phyloP scores from a whole-genome alignment of 331 rosid species.

The Quercus phellos region DNA sequence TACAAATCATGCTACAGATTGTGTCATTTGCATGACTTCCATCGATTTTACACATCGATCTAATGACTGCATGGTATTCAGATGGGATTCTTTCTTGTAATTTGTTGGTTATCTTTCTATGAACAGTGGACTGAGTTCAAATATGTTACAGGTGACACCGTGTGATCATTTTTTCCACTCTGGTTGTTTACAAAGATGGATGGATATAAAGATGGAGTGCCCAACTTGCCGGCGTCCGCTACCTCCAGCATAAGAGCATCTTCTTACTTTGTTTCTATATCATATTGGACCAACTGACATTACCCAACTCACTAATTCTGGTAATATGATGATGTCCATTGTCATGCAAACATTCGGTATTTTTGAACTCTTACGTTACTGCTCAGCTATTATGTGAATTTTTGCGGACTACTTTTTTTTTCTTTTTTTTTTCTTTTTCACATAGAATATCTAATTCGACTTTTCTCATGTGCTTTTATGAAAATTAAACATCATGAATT shows the following conservation, averaged over 20 bases:
- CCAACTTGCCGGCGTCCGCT: constrained; percentile 91
- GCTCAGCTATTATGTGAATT: background rate
- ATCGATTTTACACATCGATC: constrained; percentile 57
- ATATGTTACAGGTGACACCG: constrained; percentile 71
- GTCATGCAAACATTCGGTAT: constrained; percentile 12
- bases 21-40: constrained; percentile 95
- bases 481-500: constrained; percentile 12
- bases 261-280: constrained; percentile 24
- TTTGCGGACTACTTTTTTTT: background rate
- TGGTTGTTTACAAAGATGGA: constrained; percentile 96
- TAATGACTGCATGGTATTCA: constrained; percentile 77
- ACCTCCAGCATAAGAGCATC: constrained; percentile 57
- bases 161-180: constrained; percentile 97
- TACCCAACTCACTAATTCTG: constrained; percentile 44
- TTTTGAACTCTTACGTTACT: background rate
- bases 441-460: constrained; percentile 24
- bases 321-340: constrained; percentile 28
- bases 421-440: background rate
- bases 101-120: background rate
- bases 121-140: constrained; percentile 14
- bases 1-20: constrained; percentile 53
- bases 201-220: constrained; percentile 99
- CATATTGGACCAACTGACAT: constrained; percentile 51
- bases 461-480: constrained; percentile 12
- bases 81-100: background rate